phyloP scores from a whole-genome alignment of 2,329 filamentous ascomycete genomes.

The Fusarium verticillioides region DNA sequence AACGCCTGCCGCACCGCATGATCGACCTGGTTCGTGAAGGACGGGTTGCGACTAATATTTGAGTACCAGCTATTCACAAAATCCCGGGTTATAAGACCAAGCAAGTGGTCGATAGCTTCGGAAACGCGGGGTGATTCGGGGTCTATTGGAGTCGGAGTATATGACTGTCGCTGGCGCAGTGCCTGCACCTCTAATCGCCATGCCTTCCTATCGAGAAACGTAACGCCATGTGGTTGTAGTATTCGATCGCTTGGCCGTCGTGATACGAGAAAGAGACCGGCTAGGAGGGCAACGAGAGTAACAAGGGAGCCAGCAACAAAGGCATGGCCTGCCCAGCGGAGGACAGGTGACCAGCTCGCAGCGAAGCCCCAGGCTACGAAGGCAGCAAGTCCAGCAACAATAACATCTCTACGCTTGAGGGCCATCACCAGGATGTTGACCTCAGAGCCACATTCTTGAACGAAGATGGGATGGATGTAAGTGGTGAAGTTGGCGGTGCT shows the following conservation, averaged over 20 bases:
- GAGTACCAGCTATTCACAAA: conserved; percentile 92
- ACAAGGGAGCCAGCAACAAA: conserved; percentile 76
- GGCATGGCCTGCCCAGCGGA: conserved; percentile 88
- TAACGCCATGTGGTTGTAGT: conserved; percentile 57
- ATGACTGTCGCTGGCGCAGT: conserved; percentile 72
- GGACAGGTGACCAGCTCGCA: conserved; percentile 81
- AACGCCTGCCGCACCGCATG: conserved; percentile 79
- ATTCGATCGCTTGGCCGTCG: conserved; percentile 58
- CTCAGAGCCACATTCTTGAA: conserved; percentile 49
- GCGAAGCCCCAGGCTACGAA: conserved; percentile 91
- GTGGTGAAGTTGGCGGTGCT: conserved; percentile 28
- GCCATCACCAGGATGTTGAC: conserved; percentile 64
- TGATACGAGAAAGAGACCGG: conserved; percentile 65
- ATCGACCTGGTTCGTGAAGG: conserved; percentile 90
- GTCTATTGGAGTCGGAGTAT: conserved; percentile 77
- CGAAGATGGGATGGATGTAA: conserved; percentile 29
- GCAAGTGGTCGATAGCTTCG: conserved; percentile 79
- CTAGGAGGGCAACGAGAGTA: conserved; percentile 64
- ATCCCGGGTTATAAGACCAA: conserved; percentile 81
- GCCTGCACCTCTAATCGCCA: conserved; percentile 79
- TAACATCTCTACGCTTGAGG: conserved; percentile 78
- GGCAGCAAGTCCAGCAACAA: conserved; percentile 72
- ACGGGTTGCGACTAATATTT: conserved; percentile 81
- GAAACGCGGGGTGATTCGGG: conserved; percentile 82
- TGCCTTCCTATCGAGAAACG: conserved; percentile 69